phyloP scores from a whole-genome alignment of 768 basidiomycete species.

The Pulveroboletus sp. region DNA sequence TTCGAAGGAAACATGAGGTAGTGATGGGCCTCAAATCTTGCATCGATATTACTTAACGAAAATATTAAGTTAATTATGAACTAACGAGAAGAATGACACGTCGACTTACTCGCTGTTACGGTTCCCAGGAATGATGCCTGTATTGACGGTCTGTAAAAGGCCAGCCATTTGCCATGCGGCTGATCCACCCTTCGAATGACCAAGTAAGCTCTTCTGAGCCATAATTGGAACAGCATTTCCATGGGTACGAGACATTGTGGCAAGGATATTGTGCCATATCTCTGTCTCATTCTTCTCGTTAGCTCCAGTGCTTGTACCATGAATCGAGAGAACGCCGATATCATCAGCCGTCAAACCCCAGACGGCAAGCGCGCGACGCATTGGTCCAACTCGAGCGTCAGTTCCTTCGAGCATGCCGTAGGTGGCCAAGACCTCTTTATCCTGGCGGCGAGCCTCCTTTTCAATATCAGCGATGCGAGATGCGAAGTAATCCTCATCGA shows the following conservation, averaged over 20 bases:
- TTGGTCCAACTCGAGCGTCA: slow-evolving; percentile 82
- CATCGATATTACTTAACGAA: slow-evolving; percentile 77
- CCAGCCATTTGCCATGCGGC: slow-evolving; percentile 97
- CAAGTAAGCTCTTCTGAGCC: slow-evolving; percentile 95
- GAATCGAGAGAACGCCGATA: slow-evolving; percentile 84
- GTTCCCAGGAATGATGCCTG: slow-evolving; percentile 91
- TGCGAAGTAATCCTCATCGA: slow-evolving; percentile 68
- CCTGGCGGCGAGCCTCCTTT: slow-evolving; percentile 85
- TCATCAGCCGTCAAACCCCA: slow-evolving; percentile 96
- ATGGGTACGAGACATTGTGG: slow-evolving; percentile 79
- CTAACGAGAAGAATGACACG: background rate
- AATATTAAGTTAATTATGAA: background rate
- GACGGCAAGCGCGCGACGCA: slow-evolving; percentile 93
- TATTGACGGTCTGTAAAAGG: slow-evolving; percentile 76
- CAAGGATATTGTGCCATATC: slow-evolving; percentile 95
- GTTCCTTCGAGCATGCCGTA: slow-evolving; percentile 94
- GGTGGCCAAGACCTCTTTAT: slow-evolving; percentile 86
- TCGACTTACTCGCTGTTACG: slow-evolving; percentile 87
- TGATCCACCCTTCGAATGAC: slow-evolving; percentile 98
- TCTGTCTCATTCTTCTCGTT: slow-evolving; percentile 97
- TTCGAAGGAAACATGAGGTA: slow-evolving; percentile 97
- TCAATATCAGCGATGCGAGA: slow-evolving; percentile 82
- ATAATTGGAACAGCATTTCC: slow-evolving; percentile 98
- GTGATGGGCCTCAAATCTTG: slow-evolving; percentile 83
- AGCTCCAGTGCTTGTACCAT: slow-evolving; percentile 83